A percentile compares a stretch with the other conserved stretches of the same genome.
phyloP scores from a whole-genome alignment of 495 filamentous ascomycete genomes.

The Neurospora pannonica region DNA sequence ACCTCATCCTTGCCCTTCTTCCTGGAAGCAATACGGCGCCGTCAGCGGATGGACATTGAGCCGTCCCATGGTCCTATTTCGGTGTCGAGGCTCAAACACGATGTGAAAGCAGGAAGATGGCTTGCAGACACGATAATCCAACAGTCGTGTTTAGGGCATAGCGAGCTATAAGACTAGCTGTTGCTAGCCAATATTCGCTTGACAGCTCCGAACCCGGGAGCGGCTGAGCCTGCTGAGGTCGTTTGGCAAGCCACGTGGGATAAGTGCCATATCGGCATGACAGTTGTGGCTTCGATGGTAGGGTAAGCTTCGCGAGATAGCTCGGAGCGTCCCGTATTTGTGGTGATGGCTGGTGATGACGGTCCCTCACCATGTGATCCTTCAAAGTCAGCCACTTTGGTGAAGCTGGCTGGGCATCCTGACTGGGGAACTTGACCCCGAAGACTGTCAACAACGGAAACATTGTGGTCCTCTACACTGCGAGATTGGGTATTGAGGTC shows the following conservation, averaged over 20 bases:
- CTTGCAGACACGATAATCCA: not conserved
- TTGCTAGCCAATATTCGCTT: not conserved
- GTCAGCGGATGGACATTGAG: not conserved
- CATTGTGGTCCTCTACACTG: not conserved
- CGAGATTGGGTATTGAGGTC: not conserved
- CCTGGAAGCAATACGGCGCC: not conserved
- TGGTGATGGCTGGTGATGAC: not conserved
- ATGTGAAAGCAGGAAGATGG: not conserved
- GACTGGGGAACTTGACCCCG: not conserved
- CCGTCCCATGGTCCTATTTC: not conserved
- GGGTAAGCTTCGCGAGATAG: not conserved
- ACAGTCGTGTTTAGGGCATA: not conserved
- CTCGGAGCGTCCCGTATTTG: not conserved
- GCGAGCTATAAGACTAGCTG: not conserved
- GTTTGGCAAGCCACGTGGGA: not conserved
- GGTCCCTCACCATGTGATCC: not conserved
- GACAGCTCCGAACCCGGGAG: not conserved
- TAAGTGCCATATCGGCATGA: not conserved
- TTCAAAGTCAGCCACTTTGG: not conserved
- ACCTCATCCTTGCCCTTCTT: not conserved
- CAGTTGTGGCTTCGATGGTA: not conserved
- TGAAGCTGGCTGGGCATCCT: not conserved
- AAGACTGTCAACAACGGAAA: not conserved
- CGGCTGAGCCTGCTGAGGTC: not conserved
- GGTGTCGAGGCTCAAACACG: not conserved